Base-by-base conservation (phyloP, 495 filamentous ascomycete genomes). In the Neurospora tetraspora region DNA sequence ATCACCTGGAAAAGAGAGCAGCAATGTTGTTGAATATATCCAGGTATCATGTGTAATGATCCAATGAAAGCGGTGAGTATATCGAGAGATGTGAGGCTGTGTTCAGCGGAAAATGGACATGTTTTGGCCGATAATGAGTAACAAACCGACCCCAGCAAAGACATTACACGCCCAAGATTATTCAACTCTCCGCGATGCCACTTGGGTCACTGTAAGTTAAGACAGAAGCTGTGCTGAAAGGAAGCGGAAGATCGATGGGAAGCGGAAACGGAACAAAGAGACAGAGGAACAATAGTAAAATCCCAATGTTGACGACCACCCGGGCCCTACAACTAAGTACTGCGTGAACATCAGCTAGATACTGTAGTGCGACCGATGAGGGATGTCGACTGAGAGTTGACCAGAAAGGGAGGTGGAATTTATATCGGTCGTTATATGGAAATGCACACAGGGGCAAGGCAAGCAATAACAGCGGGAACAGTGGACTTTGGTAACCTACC, bases 401-500 rank as follows among this genome's bases (percentile, higher is more conserved):
- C 45, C n/a, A 20, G n/a, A n/a, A n/a, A n/a, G 9, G n/a, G 23
- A 31, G 20, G 12, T 61, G 23, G 53, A 16, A 31, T 61, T 61
- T 61, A 31, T 6, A 59, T n/a, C n/a, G n/a, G n/a, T n/a, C n/a
- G n/a, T n/a, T n/a, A 2, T 34, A 34, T 14, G 23, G 10, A 27
- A 31, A 31, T 31, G 23, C 12, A 61, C 53, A 61, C 53, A 31
- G 53, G 43, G 53, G 47, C 23, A 31, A 31, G 47, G 47, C 47
- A 16, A 61, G 12, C 23, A 61, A 61, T 59, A 31, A 61, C 53
- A 61, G 23, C 53, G 53, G 53, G 53, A 65, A 65, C 14, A 34
- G 53, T 61, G 53, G 53, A 34, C 53, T 70, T 47, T 70, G 23
- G 38, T 70, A 70, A 70, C 72, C 72, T 71, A 70, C 72, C 72